Evolutionary conservation across 441 rosid species (phyloP), one percentile per base, ranked within the genome.

Genomic region (Adansonia grandidieri): DNA sequence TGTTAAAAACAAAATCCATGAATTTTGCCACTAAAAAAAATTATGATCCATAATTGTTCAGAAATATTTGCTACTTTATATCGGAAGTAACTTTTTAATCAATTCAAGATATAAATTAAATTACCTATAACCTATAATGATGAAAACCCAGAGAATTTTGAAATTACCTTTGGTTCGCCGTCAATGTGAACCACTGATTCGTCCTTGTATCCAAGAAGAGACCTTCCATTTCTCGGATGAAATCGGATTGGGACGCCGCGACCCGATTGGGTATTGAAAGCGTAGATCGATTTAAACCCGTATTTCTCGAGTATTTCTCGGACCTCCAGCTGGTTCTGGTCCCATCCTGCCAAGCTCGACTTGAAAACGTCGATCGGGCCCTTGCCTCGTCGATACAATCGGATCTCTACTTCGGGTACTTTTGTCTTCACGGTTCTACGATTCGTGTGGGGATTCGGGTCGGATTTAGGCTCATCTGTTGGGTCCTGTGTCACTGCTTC

Each of bases 301-400:
- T 91, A 90, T 61, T 87, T 92, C 5, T 92, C 92, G 8, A 92
- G 90, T 65, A 92, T 89, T 53, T 91, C 87, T 47, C 93, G 86
- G 73, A 92, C 91, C 84, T 94, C 98, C 71, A 96, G 89, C 89
- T 93, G 94, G 84, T 93, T 87, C 87, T 89, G 95, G 74, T 89
- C 97, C 90, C 91, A 96, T 10, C 97, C 98, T 45, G 91, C 93
- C 77, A 92, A 85, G 76, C 76, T 83, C 63, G 94, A 82, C 86
- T 88, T 94, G 87, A 92, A 91, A 50, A 89, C 95, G 71, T 81
- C 92, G 84, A 91, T 87, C 82, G 98, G 98, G 58, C 98, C 97
- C 79, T 87, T 87, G n/a, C 97, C 97, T 63, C 62, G 73, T 79
- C 88, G 82, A 79, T 89, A 90, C 20, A 96, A 73, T 77, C 84